These are phyloP conservation scores for Inga leiocalycina DNA, from an alignment of 306 rosid species.

Conservation along the genomic window DNA sequence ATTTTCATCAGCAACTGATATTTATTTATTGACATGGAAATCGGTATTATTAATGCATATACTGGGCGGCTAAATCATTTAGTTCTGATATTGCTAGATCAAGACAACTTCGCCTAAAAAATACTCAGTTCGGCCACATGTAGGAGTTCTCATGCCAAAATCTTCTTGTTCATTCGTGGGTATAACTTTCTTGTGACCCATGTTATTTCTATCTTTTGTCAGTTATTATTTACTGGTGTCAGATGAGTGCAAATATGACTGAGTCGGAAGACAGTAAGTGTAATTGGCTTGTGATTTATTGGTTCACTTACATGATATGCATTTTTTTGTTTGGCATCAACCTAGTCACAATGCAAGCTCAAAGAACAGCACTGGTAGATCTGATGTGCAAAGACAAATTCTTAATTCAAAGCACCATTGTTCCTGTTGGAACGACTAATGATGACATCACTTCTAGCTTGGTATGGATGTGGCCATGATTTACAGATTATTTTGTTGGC, in stretches of 20 bases:
- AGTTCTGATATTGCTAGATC: constrained; percentile 56
- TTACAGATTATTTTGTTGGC: neutral
- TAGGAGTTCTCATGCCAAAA: constrained; percentile 74
- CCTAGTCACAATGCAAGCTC: constrained; percentile 89
- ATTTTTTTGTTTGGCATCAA: constrained; percentile 32
- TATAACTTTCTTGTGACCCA: constrained; percentile 33
- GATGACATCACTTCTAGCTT: constrained; percentile 72
- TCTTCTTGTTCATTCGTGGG: constrained; percentile 74
- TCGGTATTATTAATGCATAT: neutral
- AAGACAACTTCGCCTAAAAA: constrained; percentile 94
- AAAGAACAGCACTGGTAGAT: constrained; percentile 53
- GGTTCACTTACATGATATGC: constrained; percentile 24
- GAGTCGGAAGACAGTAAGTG: constrained; percentile 1
- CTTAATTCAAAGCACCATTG: constrained; percentile 79
- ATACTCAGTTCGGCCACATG: constrained; percentile 89
- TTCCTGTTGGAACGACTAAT: constrained; percentile 60
- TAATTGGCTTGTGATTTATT: neutral
- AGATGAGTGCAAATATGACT: constrained; percentile 9
- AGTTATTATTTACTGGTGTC: neutral
- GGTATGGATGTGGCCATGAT: constrained; percentile 52
- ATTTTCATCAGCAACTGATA: neutral
- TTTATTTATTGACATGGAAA: neutral
- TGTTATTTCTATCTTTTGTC: constrained; percentile 1
- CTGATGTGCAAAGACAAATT: constrained; percentile 88
- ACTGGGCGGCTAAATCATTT: constrained; percentile 15